A percentile compares a stretch with the other conserved stretches of the same genome.
phyloP scores from a whole-genome alignment of 805 yeast species.

The Naumovozyma dairenensis region DNA sequence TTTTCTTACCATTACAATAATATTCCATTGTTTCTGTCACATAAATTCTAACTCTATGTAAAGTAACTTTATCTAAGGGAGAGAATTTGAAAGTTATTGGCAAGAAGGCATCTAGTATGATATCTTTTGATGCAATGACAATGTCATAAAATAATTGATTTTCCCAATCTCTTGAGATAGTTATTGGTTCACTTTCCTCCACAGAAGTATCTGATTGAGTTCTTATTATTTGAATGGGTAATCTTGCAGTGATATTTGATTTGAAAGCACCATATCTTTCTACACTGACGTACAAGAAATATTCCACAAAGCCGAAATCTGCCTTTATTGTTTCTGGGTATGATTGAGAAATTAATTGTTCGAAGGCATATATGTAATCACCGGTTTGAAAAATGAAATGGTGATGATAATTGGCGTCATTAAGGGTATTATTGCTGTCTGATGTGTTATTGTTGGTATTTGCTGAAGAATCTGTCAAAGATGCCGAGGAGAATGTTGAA shows the following conservation, averaged over 20 bases:
- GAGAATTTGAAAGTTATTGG: conserved; percentile 78
- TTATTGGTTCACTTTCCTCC: conserved; percentile 90
- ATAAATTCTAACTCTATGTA: conserved; percentile 79
- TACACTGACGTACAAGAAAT: conserved; percentile 57
- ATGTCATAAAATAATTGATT: conserved; percentile 84
- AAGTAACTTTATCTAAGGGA: conserved; percentile 75
- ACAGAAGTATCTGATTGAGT: conserved; percentile 67
- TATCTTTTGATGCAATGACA: conserved; percentile 79
- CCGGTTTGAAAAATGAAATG: conserved; percentile 63
- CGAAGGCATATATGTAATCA: conserved; percentile 87
- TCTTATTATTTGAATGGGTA: conserved; percentile 60
- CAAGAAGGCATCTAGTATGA: conserved; percentile 70
- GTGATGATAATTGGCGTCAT: too few relatives aligned
- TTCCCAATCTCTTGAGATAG: conserved; percentile 88
- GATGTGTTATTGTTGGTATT: not conserved
- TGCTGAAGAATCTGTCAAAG: conserved; percentile 4
- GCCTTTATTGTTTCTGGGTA: conserved; percentile 73
- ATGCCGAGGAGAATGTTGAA: conserved; percentile 1
- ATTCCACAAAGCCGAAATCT: conserved; percentile 72
- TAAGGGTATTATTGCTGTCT: conserved; percentile 3
- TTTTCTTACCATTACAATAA: conserved; percentile 74
- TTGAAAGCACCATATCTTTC: conserved; percentile 83
- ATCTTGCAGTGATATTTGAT: conserved; percentile 53
- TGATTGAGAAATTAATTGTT: conserved; percentile 72
- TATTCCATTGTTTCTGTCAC: conserved; percentile 87